A percentile compares a stretch with the other conserved stretches of the same genome.
Evolutionary conservation across 2,329 filamentous ascomycete genomes (phyloP).

Genomic region (Verticillium tricorpus): DNA sequence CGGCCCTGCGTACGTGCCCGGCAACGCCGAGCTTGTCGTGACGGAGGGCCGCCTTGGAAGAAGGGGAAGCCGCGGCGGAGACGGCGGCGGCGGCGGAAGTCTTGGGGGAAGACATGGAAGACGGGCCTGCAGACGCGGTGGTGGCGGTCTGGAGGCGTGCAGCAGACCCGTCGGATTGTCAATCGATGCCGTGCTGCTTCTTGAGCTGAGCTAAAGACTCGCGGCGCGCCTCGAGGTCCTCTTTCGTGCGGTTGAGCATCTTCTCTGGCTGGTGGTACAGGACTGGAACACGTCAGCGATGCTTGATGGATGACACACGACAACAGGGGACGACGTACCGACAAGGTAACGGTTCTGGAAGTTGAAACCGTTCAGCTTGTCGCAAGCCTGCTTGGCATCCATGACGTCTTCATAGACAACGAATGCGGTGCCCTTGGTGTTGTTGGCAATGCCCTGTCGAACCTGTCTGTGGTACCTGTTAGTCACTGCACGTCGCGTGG

Average conservation of each 20-base stretch:
- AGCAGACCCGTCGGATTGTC: slow-evolving; percentile 72
- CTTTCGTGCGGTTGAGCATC: slow-evolving; percentile 71
- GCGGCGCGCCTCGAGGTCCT: slow-evolving; percentile 88
- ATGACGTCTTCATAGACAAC: slow-evolving; percentile 99
- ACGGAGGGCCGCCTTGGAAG: slow-evolving; percentile 39
- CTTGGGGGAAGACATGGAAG: slow-evolving; percentile 40
- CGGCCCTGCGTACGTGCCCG: slow-evolving; percentile 31
- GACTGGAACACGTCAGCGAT: slow-evolving; percentile 32
- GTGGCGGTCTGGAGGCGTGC: slow-evolving; percentile 38
- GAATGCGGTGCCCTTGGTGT: slow-evolving; percentile 97
- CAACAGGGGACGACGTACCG: slow-evolving; percentile 54
- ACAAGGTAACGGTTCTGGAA: slow-evolving; percentile 99
- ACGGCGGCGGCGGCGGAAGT: slow-evolving; percentile 13
- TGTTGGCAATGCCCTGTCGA: slow-evolving; percentile 93
- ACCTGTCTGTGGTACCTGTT: slow-evolving; percentile 67
- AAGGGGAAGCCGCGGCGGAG: slow-evolving; percentile 28
- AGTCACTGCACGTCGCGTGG: not conserved
- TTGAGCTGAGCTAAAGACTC: slow-evolving; percentile 98
- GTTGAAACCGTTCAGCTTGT: slow-evolving; percentile 99
- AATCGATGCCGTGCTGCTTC: slow-evolving; percentile 97
- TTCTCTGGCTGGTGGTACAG: slow-evolving; percentile 63
- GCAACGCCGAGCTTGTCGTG: slow-evolving; percentile 35
- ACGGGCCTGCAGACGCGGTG: slow-evolving; percentile 54
- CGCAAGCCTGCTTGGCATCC: slow-evolving; percentile 97
- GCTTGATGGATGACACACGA: not conserved